Evolutionary conservation across 257 asterid genomes (phyloP), one percentile per base, ranked within the genome.

Genomic region (Lavandula angustifolia): DNA sequence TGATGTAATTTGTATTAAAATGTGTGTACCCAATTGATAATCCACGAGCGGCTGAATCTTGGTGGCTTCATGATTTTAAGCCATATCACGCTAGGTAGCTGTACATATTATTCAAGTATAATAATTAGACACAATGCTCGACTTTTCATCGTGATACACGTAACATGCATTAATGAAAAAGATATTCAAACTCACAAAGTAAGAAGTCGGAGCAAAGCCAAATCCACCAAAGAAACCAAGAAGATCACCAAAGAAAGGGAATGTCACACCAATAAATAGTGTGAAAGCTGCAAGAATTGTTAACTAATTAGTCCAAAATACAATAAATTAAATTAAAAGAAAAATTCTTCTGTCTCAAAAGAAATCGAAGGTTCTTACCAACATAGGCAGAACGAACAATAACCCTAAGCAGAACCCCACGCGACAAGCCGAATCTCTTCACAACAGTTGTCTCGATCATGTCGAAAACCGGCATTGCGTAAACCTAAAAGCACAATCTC

Each of bases 161-260:
- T 10, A 1, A 29, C 2, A 6, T 32, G 5, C 31, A 54, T 1
- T 37, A 4, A 56, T 35, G n/a, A 60, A 60, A 60, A 40, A 40
- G 14, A 16, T 4, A 4, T 5, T 17, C 32, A 6, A 11, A 49
- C 98, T 86, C 60, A 91, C 98, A 69, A 91, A 84, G 72, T 86
- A 91, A 62, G 96, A 80, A 60, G 95, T 91, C 27, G 98, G 94
- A 71, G 98, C 95, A 75, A 91, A 91, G 18, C 94, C 98, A 78
- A 91, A 86, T 62, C 98, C 95, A 58, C 98, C 98, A 58, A 91
- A 88, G 91, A 91, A 91, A 35, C 98, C 98, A 70, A 88, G 96
- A 31, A 90, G 91, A 64, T 87, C 98, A 16, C 98, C 98, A 60
- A 91, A 91, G 84, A 91, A 91, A 67, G 98, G 98, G 73, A 91